Evolutionary conservation across 2,329 filamentous ascomycete genomes (phyloP), one percentile per base, ranked within the genome.

Genomic region (Pseudogymnoascus verrucosus): DNA sequence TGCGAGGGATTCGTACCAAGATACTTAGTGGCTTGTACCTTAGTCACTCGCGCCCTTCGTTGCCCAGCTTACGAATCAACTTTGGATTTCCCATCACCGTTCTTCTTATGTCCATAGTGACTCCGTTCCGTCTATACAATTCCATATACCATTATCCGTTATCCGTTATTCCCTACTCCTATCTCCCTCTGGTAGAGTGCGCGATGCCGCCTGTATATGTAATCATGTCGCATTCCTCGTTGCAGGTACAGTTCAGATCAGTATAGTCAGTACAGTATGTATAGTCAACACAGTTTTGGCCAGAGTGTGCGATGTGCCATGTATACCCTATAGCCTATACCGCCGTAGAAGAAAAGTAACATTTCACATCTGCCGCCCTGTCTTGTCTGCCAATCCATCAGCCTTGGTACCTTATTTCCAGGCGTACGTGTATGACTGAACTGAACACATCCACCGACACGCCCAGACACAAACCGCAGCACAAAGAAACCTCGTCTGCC

Each of bases 371-470:
- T 31, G 28, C 7, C 28, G 28, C 28, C 28, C 28, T 31, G 28
- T 6, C 23, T 26, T 1, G 28, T 6, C 28, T 31, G 28, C 28
- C 28, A 31, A 31, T 31, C 28, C 28, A 31, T 39, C 40, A 1
- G 42, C 42, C 44, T 26, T 51, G 44, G 44, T 51, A 51, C 44
- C 44, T 42, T 28, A 51, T 28, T 47, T 51, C 5, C 4, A 14
- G 21, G 42, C n/a, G 42, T 47, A 47, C 42, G 42, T 47, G 42
- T 47, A 47, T 44, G 40, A 44, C 40, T 47, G 42, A 51, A 51
- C n/a, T n/a, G n/a, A n/a, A n/a, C n/a, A n/a, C n/a, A n/a, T n/a
- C n/a, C 42, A 44, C 42, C 10, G 4, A 44, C 11, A 42, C 39
- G 21, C 39, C 21, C 21, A 51, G 21, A 51, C 42, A 51, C 39